A percentile compares a stretch with the other conserved stretches of the same genome.
phyloP scores from a whole-genome alignment of 495 filamentous ascomycete species.

The Neurospora sp. region DNA sequence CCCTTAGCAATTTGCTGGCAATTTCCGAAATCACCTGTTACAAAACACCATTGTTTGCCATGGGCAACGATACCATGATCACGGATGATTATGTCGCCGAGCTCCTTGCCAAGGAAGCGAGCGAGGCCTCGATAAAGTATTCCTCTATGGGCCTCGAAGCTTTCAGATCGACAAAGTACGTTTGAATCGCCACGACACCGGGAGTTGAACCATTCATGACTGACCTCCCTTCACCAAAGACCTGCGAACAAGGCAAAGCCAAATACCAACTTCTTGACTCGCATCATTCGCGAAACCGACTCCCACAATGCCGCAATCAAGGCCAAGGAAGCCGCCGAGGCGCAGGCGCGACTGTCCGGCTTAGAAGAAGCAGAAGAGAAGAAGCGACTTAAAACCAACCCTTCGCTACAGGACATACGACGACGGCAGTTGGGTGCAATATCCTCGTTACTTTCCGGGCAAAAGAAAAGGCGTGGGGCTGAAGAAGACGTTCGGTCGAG shows the following conservation, averaged over 20 bases:
- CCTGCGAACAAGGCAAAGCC: conserved; percentile 68
- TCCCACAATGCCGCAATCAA: conserved; percentile 81
- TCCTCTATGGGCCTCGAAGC: conserved; percentile 62
- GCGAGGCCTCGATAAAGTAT: conserved; percentile 57
- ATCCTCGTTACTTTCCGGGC: conserved; percentile 37
- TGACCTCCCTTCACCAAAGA: conserved; percentile 15
- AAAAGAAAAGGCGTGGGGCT: conserved; percentile 24
- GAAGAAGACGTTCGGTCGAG: conserved; percentile 3
- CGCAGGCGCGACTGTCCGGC: conserved; percentile 35
- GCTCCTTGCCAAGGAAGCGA: conserved; percentile 64
- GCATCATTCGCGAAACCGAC: conserved; percentile 81
- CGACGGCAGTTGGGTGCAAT: conserved; percentile 44
- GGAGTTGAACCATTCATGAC: background rate
- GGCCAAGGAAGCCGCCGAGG: conserved; percentile 64
- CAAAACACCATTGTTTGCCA: conserved; percentile 4
- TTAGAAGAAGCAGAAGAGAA: conserved; percentile 32
- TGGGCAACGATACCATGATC: conserved; percentile 32
- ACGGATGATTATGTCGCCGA: conserved; percentile 70
- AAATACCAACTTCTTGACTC: conserved; percentile 80
- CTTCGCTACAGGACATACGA: conserved; percentile 32
- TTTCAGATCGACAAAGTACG: conserved; percentile 55
- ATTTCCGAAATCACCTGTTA: background rate
- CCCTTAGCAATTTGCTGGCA: background rate
- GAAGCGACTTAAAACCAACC: conserved; percentile 29
- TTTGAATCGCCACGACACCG: conserved; percentile 1